Conservation (phyloP, 2,329 filamentous ascomycete species). For the Aphanoascus verrucosus region DNA sequence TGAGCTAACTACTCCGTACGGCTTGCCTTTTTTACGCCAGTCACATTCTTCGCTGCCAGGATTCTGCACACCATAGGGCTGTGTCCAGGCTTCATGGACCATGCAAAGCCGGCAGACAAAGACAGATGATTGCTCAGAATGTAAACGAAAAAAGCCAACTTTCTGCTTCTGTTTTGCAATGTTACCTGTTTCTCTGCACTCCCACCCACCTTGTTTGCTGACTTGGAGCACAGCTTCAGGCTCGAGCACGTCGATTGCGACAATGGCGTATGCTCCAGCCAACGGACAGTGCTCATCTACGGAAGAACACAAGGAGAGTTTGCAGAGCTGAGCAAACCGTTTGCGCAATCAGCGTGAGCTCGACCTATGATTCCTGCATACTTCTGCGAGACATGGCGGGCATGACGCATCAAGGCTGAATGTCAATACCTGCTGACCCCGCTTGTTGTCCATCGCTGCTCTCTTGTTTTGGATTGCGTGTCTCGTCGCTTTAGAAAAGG, state of each 20-base stretch:
- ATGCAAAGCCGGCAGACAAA: neutral
- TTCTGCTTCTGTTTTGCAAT: neutral
- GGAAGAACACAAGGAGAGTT: too few relatives aligned
- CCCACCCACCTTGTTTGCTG: neutral
- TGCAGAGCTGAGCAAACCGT: too few relatives aligned
- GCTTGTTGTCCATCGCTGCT: too few relatives aligned
- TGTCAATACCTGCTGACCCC: neutral
- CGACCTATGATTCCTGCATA: too few relatives aligned
- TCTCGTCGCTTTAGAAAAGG: too few relatives aligned
- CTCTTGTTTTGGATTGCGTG: neutral
- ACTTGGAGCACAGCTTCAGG: neutral
- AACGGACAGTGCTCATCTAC: neutral
- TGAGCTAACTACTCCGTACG: too few relatives aligned
- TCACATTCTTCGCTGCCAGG: neutral
- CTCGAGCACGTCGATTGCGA: neutral
- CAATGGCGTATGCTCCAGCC: neutral
- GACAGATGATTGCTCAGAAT: neutral
- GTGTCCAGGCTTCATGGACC: neutral
- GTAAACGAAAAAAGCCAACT: too few relatives aligned
- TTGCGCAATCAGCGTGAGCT: too few relatives aligned
- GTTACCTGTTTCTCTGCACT: neutral
- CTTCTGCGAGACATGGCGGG: too few relatives aligned
- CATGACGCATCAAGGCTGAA: too few relatives aligned
- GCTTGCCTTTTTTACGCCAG: neutral
- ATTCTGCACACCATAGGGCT: neutral